phyloP scores from a whole-genome alignment of 2,329 filamentous ascomycete genomes.

The Curvularia eragrostidis region DNA sequence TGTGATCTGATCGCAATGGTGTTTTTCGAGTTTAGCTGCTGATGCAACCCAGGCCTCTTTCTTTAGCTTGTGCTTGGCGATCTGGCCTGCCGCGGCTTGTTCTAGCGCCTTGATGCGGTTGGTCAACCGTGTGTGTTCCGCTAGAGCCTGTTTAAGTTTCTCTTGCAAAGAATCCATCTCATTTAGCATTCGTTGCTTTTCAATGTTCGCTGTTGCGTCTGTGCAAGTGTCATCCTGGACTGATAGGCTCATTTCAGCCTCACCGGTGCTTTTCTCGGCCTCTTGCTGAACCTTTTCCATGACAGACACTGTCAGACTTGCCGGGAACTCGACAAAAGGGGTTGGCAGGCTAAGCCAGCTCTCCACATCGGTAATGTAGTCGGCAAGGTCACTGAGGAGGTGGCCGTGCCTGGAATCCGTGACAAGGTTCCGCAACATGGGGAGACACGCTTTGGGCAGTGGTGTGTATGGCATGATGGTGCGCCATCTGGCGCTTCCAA shows the following conservation, averaged over 20 bases:
- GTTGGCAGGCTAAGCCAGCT: conserved; percentile 8
- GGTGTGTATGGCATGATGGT: conserved; percentile 12
- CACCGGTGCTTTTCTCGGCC: not conserved
- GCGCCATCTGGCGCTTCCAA: conserved; percentile 5
- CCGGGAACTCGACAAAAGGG: not conserved
- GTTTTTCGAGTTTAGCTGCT: not conserved
- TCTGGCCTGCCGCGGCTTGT: not conserved
- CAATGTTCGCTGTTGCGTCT: not conserved
- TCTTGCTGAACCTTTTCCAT: not conserved
- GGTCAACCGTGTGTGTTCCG: not conserved
- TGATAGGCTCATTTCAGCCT: not conserved
- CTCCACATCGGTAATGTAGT: conserved; percentile 9
- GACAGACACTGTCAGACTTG: not conserved
- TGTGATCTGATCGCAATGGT: not conserved
- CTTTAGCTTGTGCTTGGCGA: not conserved
- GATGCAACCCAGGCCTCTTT: not conserved
- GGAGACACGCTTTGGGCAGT: conserved; percentile 5
- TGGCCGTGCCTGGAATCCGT: not conserved
- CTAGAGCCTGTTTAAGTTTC: not conserved
- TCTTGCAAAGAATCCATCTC: not conserved
- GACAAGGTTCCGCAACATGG: conserved; percentile 2
- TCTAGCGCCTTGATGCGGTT: not conserved
- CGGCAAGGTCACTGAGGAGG: not conserved
- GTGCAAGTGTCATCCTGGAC: not conserved
- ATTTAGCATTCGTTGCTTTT: not conserved